Conservation (phyloP, 1,284 basidiomycete species). For the Cutaneotrichosporon cyanovorans region DNA sequence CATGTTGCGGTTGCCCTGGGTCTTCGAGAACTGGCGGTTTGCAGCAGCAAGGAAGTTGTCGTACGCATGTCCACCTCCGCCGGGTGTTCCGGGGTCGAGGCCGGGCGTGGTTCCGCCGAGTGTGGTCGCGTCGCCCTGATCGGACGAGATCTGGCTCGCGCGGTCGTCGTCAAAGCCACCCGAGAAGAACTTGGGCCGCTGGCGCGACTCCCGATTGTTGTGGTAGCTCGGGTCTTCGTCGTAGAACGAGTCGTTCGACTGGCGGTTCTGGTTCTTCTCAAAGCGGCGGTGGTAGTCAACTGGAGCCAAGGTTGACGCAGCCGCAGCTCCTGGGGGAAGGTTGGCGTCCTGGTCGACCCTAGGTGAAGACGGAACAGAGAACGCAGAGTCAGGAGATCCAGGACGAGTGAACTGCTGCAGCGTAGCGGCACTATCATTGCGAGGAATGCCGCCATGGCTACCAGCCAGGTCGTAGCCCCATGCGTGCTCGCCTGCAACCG, state of each 20-base stretch:
- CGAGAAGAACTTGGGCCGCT: slow-evolving; percentile 50
- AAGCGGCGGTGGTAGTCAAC: slow-evolving; percentile 42
- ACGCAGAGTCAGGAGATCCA: slow-evolving; percentile 33
- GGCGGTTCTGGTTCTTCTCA: slow-evolving; percentile 28
- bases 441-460: background rate
- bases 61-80: slow-evolving; percentile 44
- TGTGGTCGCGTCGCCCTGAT: slow-evolving; percentile 35
- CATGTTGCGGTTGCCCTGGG: slow-evolving; percentile 58
- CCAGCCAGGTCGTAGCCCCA: slow-evolving; percentile 52
- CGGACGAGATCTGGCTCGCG: slow-evolving; percentile 44
- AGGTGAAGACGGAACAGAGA: slow-evolving; percentile 31
- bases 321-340: slow-evolving; percentile 5
- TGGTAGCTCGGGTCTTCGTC: slow-evolving; percentile 43
- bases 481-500: slow-evolving; percentile 60
- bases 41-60: slow-evolving; percentile 74
- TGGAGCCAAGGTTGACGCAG: background rate
- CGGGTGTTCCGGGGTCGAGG: slow-evolving; percentile 12
- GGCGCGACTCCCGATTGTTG: slow-evolving; percentile 29
- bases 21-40: slow-evolving; percentile 69
- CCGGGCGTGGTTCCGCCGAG: slow-evolving; percentile 13
- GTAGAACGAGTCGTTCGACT: slow-evolving; percentile 44
- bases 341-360: slow-evolving; percentile 14
- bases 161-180: slow-evolving; percentile 53
- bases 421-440: slow-evolving; percentile 27
- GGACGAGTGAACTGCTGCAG: slow-evolving; percentile 47